Conservation (phyloP, 108 stramenopile species). For the Cyclotella distinguenda region DNA sequence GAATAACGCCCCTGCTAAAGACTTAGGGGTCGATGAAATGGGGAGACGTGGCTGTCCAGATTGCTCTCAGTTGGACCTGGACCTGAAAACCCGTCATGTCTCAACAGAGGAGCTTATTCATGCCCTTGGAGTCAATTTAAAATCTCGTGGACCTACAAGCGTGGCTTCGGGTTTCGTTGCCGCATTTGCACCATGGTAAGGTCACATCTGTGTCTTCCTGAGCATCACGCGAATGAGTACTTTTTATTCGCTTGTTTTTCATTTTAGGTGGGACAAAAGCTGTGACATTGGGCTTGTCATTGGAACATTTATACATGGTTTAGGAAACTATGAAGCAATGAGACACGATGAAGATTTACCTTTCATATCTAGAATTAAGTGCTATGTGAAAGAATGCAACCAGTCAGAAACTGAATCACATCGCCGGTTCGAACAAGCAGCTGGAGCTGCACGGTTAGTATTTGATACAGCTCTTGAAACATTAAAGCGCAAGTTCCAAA, state of each 20-base stretch:
- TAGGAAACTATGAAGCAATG: slow-evolving; percentile 86
- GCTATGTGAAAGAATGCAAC: slow-evolving; percentile 47
- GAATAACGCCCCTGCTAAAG: background rate
- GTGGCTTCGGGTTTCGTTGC: slow-evolving; percentile 22
- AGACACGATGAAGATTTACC: slow-evolving; percentile 72
- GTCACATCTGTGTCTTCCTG: background rate
- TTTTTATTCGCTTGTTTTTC: background rate
- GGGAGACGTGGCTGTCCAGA: slow-evolving; percentile 77
- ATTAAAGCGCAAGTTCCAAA: slow-evolving; percentile 65
- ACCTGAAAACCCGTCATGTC: slow-evolving; percentile 68
- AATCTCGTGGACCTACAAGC: slow-evolving; percentile 8
- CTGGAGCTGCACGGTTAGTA: slow-evolving; percentile 52
- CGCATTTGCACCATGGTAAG: slow-evolving; percentile 53
- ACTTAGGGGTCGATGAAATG: slow-evolving; percentile 74
- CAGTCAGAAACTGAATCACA: slow-evolving; percentile 52
- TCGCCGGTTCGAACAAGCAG: slow-evolving; percentile 50
- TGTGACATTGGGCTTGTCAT: slow-evolving; percentile 80
- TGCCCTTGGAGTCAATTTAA: slow-evolving; percentile 36
- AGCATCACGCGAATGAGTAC: too few relatives aligned
- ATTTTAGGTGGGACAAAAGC: slow-evolving; percentile 68
- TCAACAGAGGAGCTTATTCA: slow-evolving; percentile 75
- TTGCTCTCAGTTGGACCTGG: slow-evolving; percentile 60
- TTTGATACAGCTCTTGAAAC: slow-evolving; percentile 75
- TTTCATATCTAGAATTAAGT: slow-evolving; percentile 54
- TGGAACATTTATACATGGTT: slow-evolving; percentile 84